phyloP scores from a whole-genome alignment of 2,329 filamentous ascomycete species.

The Hypoxylon sp. region DNA sequence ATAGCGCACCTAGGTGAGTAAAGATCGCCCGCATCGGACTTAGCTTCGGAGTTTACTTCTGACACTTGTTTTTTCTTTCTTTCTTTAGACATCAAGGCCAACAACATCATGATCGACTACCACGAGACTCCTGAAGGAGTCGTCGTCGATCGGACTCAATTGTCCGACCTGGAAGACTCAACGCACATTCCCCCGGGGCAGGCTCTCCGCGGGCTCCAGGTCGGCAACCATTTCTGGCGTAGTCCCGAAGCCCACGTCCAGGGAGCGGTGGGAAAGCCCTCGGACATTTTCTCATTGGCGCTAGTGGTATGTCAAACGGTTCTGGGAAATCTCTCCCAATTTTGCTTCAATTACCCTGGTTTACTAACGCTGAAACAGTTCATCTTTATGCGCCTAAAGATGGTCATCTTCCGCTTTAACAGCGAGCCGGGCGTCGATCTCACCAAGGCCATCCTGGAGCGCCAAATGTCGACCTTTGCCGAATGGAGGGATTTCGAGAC shows the following conservation, averaged over 20 bases:
- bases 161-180: conserved; percentile 53
- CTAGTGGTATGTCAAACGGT: no score
- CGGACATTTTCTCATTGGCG: conserved; percentile 55
- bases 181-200: conserved; percentile 49
- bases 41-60: conserved; percentile 22
- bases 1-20: conserved; percentile 48
- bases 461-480: conserved; percentile 57
- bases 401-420: conserved; percentile 51
- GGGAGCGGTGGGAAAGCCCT: conserved; percentile 48
- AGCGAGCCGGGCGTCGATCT: conserved; percentile 47
- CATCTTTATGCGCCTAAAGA: conserved; percentile 54
- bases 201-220: conserved; percentile 47
- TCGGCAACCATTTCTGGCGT: conserved; percentile 55
- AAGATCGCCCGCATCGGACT: conserved; percentile 4
- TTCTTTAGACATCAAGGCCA: conserved; percentile 51
- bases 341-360: not conserved
- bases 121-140: conserved; percentile 44
- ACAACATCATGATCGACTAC: conserved; percentile 55
- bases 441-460: conserved; percentile 52
- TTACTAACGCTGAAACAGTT: conserved; percentile 43
- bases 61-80: conserved; percentile 7
- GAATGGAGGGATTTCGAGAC: conserved; percentile 51
- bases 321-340: no score
- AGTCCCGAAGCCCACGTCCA: conserved; percentile 55
- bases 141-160: conserved; percentile 48